Evolutionary conservation across 345 rosid species (phyloP), one percentile per base, ranked within the genome.

Genomic region (Capsella bursapastoris): DNA sequence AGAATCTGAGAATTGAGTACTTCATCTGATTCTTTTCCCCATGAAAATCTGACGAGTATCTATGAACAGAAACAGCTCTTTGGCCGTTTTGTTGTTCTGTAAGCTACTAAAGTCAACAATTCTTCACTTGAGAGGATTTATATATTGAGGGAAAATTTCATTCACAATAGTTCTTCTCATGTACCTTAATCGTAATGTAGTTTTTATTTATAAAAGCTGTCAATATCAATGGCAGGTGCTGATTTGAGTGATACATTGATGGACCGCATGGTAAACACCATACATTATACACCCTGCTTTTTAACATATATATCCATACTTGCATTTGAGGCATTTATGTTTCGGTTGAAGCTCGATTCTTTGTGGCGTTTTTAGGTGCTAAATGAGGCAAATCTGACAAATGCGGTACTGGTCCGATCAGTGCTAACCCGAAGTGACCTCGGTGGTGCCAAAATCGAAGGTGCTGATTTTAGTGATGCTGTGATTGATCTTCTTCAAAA

Each of bases 381-480:
- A 5, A 94, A 94, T 37, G 98, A 91, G 66, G 97, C 98, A 4
- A 90, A 91, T 81, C 84, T 91, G 9, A 90, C 92, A 15, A 85
- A 94, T 67, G 98, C 97, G 0, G 87, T 94, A 52, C 90, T 90
- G 1, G 96, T 81, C 32, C 84, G 97, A 66, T 72, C 97, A 1
- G 98, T 91, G 32, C 86, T 91, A 48, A 94, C 97, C 12, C 90
- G 98, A 15, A 94, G 95, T 73, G 98, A 94, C 75, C 95, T 94
- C 12, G 97, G 96, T 16, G 93, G 96, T 77, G 98, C 98, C 40
- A 65, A 74, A 9, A 88, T 94, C 56, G 92, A 87, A 78, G 98
- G 98, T 47, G 98, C 98, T 31, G 97, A 94, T 79, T 94, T 90
- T 82, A 91, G 97, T 77, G 98, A 94, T 74, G 96, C 97, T 56